A percentile compares a stretch with the other conserved stretches of the same genome.
Evolutionary conservation across 2,329 filamentous ascomycete genomes (phyloP).

Genomic region (Didymella keratinophila): DNA sequence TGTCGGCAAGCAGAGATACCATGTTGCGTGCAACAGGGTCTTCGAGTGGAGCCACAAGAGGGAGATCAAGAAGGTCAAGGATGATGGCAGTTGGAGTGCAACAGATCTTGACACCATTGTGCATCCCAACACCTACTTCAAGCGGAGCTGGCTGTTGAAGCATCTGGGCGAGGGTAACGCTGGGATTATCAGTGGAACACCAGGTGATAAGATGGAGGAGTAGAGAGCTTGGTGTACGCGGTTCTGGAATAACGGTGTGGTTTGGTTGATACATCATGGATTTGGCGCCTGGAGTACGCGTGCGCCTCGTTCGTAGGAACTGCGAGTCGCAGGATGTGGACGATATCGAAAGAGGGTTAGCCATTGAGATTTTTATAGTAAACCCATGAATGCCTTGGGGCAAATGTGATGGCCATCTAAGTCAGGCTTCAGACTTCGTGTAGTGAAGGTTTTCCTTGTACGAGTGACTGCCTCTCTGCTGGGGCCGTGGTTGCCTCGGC

Average conservation of each 20-base stretch:
- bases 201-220: conserved; percentile 47
- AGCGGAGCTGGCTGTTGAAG: conserved; percentile 88
- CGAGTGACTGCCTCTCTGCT: background rate
- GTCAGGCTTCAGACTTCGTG: no score
- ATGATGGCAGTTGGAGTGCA: conserved; percentile 58
- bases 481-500: conserved; percentile 3
- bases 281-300: background rate
- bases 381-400: no score
- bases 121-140: conserved; percentile 98
- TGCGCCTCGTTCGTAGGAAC: background rate
- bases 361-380: no score
- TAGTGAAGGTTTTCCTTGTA: no score
- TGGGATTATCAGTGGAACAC: conserved; percentile 34
- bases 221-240: conserved; percentile 19
- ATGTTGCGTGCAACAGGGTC: conserved; percentile 95
- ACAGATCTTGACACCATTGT: conserved; percentile 92
- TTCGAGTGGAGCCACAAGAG: conserved; percentile 85
- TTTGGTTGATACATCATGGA: background rate
- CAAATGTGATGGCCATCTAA: no score
- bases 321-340: background rate
- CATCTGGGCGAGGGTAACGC: conserved; percentile 66
- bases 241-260: background rate
- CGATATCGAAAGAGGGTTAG: background rate
- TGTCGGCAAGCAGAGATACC: conserved; percentile 85
- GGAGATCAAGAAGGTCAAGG: conserved; percentile 60